Evolutionary conservation across 2,329 filamentous ascomycete species (phyloP).

Genomic region (Penicillium sp.): DNA sequence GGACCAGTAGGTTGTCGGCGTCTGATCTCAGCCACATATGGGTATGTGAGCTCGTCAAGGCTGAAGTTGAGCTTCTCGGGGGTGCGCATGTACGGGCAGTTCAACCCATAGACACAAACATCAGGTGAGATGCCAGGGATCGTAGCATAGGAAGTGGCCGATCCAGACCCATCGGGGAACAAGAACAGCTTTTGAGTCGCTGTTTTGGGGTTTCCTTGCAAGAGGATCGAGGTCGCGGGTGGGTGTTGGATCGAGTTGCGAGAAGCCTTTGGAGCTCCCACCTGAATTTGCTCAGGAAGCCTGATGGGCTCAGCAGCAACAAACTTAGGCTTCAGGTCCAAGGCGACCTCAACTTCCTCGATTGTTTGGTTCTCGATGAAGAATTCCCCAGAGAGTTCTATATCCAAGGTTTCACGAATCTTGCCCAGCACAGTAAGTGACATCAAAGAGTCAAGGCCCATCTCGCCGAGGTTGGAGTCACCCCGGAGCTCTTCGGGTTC

Average conservation of each 20-base stretch:
- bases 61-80: slow-evolving; percentile 44
- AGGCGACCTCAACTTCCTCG: slow-evolving; percentile 46
- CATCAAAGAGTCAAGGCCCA: slow-evolving; percentile 56
- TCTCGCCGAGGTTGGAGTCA: slow-evolving; percentile 48
- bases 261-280: slow-evolving; percentile 29
- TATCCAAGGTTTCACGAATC: slow-evolving; percentile 51
- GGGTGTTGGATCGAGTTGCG: slow-evolving; percentile 37
- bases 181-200: slow-evolving; percentile 51
- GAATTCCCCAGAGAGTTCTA: slow-evolving; percentile 52
- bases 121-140: slow-evolving; percentile 50
- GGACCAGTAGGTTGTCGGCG: slow-evolving; percentile 59
- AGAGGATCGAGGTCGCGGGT: slow-evolving; percentile 50
- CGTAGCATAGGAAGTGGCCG: slow-evolving; percentile 53
- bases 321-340: slow-evolving; percentile 48
- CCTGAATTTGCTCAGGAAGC: slow-evolving; percentile 33
- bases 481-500: slow-evolving; percentile 48
- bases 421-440: slow-evolving; percentile 53
- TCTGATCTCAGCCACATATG: slow-evolving; percentile 53
- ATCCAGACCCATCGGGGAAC: slow-evolving; percentile 55
- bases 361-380: slow-evolving; percentile 53
- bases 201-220: slow-evolving; percentile 52
- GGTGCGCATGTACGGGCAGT: slow-evolving; percentile 54
- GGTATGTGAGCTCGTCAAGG: slow-evolving; percentile 44
- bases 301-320: slow-evolving; percentile 30
- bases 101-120: slow-evolving; percentile 51